These are phyloP conservation scores for Mycena alexandri DNA, from an alignment of 768 basidiomycete species.

Conservation along the genomic window DNA sequence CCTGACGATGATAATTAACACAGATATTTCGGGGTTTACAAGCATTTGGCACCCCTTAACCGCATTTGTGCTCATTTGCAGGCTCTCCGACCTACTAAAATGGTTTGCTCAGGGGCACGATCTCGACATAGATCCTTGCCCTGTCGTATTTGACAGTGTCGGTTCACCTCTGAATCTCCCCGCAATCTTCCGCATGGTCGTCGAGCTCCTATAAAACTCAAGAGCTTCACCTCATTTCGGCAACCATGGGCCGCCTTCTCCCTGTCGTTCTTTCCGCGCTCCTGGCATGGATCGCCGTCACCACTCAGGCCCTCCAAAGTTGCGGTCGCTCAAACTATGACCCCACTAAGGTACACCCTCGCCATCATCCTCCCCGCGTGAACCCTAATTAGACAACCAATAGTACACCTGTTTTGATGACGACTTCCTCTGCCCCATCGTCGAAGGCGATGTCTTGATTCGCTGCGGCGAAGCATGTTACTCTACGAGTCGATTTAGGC, in stretches of 20 bases:
- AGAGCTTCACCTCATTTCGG: neutral
- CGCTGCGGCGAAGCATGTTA: slow-evolving; percentile 34
- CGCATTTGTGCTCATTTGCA: no score
- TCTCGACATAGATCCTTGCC: no score
- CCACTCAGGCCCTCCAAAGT: neutral
- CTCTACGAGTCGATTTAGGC: slow-evolving; percentile 25
- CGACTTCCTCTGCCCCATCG: slow-evolving; percentile 34
- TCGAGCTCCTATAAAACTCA: neutral
- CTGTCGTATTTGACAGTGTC: no score
- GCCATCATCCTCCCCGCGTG: neutral
- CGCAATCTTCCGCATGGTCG: no score
- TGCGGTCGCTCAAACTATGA: slow-evolving; percentile 31
- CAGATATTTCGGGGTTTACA: no score
- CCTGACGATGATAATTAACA: no score
- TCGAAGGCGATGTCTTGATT: slow-evolving; percentile 22
- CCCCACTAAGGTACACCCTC: slow-evolving; percentile 25
- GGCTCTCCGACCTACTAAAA: no score
- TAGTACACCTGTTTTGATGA: slow-evolving; percentile 36
- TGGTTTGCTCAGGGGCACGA: no score
- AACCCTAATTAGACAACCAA: neutral
- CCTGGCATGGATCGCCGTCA: neutral
- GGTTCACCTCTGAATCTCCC: no score
- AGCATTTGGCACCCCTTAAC: no score
- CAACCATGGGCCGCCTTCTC: slow-evolving; percentile 18
- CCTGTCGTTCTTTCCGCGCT: slow-evolving; percentile 9